Evolutionary conservation across 2,329 filamentous ascomycete species (phyloP), one percentile per base, ranked within the genome.

Genomic region (Epichloe bromicola): DNA sequence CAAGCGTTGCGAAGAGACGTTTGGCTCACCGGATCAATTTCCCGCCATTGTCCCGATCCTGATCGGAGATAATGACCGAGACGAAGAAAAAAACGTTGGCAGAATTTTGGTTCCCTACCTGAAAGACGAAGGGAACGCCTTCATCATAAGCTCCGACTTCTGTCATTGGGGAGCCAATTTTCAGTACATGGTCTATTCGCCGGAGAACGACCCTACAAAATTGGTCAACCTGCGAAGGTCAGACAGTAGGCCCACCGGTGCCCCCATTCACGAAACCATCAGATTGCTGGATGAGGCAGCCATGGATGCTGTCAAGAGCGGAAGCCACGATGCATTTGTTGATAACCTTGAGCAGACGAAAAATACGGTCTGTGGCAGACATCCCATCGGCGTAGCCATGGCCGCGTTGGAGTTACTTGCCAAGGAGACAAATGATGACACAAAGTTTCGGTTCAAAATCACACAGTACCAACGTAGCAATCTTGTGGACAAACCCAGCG

Each of bases 121-220:
- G 6, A 73, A 74, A 36, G 85, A 95, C 58, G 79, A 83, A 0
- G 71, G 76, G 12, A 94, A 87, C 54, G 81, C 84, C 1, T 96
- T 97, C 63, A 78, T 98, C 54, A 78, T 97, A 56, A 93, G 86
- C 65, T 95, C 89, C 1, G 93, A 98, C 65, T 98, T 98, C 65
- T 96, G 91, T 57, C 93, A 98, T 67, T 98, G 93, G 93, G 93
- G 93, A 11, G 59, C 73, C 0, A 77, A 88, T 46, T 98, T 96
- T 66, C 47, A 46, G 51, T 98, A 97, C 66, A 87, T 82, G 30
- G 85, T 85, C 53, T 95, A 96, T 65, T 76, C 53, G 53, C 76
- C 54, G 51, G 73, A 57, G 61, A 64, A 62, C 37, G 63, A 68
- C 12, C 56, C 70, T 2, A 72, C 23, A 58, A 66, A 62, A 54